phyloP scores from a whole-genome alignment of 2,329 filamentous ascomycete species.

The Eutypella sp. region DNA sequence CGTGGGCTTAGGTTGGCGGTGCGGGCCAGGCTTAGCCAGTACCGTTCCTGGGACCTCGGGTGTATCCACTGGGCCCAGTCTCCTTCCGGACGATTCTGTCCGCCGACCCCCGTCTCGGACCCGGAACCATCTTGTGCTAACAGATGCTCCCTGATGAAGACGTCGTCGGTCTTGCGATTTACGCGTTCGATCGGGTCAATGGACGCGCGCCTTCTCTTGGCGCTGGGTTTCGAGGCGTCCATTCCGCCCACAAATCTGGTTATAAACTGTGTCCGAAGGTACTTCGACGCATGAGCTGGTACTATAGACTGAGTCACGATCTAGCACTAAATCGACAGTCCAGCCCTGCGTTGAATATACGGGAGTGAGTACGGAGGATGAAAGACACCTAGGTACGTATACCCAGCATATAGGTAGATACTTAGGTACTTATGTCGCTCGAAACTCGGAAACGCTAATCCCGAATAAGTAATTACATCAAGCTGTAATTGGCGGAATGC shows the following conservation, averaged over 20 bases:
- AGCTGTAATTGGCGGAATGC: too few relatives aligned
- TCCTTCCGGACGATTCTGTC: conserved; percentile 8
- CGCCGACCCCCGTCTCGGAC: neutral
- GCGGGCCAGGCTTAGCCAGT: conserved; percentile 39
- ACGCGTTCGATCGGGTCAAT: conserved; percentile 41
- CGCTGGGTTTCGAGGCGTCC: conserved; percentile 12
- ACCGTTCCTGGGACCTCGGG: conserved; percentile 36
- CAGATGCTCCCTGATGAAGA: conserved; percentile 46
- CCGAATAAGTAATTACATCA: too few relatives aligned
- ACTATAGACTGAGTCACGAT: neutral
- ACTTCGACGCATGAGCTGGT: neutral
- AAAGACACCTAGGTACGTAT: too few relatives aligned
- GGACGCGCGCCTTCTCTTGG: conserved; percentile 23
- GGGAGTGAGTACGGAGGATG: too few relatives aligned
- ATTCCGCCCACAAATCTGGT: too few relatives aligned
- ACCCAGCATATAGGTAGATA: too few relatives aligned
- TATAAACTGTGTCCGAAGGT: too few relatives aligned
- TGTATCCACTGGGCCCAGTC: conserved; percentile 44
- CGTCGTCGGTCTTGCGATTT: conserved; percentile 41
- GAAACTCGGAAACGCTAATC: too few relatives aligned
- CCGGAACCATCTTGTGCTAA: conserved; percentile 19
- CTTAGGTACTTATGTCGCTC: too few relatives aligned
- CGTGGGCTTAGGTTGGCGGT: conserved; percentile 32
- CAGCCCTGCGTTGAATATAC: too few relatives aligned
- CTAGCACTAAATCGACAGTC: too few relatives aligned